phyloP scores from a whole-genome alignment of 2,329 filamentous ascomycete species.

The Lasiodiplodia gonubiensis region DNA sequence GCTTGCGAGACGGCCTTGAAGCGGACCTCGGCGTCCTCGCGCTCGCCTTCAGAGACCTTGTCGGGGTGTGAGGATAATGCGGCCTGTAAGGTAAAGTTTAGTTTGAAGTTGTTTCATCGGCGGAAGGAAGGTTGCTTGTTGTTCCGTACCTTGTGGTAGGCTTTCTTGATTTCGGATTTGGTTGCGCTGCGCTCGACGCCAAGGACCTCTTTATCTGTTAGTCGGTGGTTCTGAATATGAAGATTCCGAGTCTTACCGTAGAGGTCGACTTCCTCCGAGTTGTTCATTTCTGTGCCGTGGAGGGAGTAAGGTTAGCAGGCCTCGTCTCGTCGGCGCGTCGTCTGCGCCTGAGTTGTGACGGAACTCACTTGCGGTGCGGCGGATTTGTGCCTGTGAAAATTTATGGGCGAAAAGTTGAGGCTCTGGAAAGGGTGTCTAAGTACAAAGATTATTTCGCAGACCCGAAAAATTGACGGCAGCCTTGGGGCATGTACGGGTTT shows the following conservation, averaged over 20 bases:
- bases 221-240: slow-evolving; percentile 23
- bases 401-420: not conserved
- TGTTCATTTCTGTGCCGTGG: slow-evolving; percentile 51
- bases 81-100: slow-evolving; percentile 60
- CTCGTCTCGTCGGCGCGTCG: not conserved
- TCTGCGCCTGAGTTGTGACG: slow-evolving; percentile 30
- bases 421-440: not conserved
- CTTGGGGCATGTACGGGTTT: slow-evolving; percentile 5
- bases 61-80: slow-evolving; percentile 91
- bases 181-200: slow-evolving; percentile 73
- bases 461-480: slow-evolving; percentile 1
- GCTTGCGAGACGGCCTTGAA: slow-evolving; percentile 95
- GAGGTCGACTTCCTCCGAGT: slow-evolving; percentile 61
- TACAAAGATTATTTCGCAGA: not conserved
- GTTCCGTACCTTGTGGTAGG: slow-evolving; percentile 82
- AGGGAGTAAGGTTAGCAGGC: slow-evolving; percentile 32
- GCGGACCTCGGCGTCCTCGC: slow-evolving; percentile 82
- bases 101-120: not conserved
- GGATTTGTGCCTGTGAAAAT: slow-evolving; percentile 11
- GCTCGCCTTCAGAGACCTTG: slow-evolving; percentile 87
- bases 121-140: not conserved
- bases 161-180: slow-evolving; percentile 88
- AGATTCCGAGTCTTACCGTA: slow-evolving; percentile 52
- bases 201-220: slow-evolving; percentile 70
- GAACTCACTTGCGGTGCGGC: slow-evolving; percentile 17